Conservation (phyloP, 257 asterid species). For the Solanum appendiculatum region DNA sequence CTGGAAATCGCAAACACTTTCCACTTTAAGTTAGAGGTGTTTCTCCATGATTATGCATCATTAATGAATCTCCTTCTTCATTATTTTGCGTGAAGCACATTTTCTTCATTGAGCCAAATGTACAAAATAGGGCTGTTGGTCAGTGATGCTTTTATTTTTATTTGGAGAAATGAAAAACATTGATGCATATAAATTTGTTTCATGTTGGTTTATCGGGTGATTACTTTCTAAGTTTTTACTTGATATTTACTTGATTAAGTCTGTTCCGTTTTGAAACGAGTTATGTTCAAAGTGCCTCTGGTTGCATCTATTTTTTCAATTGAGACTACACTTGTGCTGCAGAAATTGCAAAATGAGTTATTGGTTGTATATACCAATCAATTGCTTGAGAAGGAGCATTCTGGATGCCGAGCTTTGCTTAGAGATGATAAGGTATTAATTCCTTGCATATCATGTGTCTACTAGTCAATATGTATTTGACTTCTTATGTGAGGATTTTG, state of each 20-base stretch:
- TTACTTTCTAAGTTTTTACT: not conserved
- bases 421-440: slow-evolving; percentile 41
- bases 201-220: not conserved
- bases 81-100: not conserved
- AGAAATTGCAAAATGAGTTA: slow-evolving; percentile 36
- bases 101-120: not conserved
- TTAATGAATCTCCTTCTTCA: not conserved
- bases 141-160: not conserved
- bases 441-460: not conserved
- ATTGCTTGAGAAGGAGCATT: slow-evolving; percentile 49
- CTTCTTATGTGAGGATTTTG: not conserved
- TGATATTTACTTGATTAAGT: not conserved
- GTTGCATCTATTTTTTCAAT: not conserved
- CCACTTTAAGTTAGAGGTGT: not conserved
- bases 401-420: slow-evolving; percentile 53
- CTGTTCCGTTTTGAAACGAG: not conserved
- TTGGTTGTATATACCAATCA: slow-evolving; percentile 25
- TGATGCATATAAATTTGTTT: not conserved
- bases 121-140: slow-evolving; percentile 1
- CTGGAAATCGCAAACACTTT: not conserved
- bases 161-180: not conserved
- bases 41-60: not conserved
- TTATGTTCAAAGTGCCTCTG: not conserved
- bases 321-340: not conserved
- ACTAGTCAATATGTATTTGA: not conserved